These are phyloP conservation scores for Chlorella sp. DNA, from an alignment of 139 green algal genomes.

Conservation along the genomic window DNA sequence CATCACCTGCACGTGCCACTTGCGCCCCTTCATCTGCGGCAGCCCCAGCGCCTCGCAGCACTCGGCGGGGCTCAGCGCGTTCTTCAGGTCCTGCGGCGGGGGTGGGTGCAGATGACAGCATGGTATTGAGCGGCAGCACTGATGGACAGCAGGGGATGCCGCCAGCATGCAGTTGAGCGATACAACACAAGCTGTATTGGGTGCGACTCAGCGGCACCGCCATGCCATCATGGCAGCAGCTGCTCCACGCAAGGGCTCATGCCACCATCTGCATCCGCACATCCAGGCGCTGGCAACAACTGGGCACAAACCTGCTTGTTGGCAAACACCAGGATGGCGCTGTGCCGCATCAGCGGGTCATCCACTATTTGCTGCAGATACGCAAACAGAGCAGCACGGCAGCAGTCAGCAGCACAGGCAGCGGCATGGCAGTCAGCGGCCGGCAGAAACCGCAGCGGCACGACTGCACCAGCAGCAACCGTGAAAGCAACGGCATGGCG, in stretches of 20 bases:
- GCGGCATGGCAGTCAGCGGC: not conserved
- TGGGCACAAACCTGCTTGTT: conserved; percentile 98
- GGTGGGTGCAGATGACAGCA: too few relatives aligned
- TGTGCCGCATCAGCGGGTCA: conserved; percentile 93
- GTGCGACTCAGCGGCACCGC: too few relatives aligned
- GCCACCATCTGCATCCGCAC: not conserved
- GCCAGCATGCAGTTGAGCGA: not conserved
- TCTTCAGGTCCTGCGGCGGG: conserved; percentile 43
- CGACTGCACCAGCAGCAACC: not conserved
- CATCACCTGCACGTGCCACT: conserved; percentile 84
- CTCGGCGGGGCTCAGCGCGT: conserved; percentile 77
- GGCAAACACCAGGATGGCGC: conserved; percentile 97
- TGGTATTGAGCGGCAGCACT: too few relatives aligned
- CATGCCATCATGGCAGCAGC: not conserved
- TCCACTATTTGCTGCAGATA: conserved; percentile 83
- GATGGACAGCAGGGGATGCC: too few relatives aligned
- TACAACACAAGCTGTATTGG: too few relatives aligned
- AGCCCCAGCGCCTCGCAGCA: conserved; percentile 89
- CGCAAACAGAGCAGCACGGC: not conserved
- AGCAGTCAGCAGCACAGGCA: not conserved
- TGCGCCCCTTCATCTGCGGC: conserved; percentile 75
- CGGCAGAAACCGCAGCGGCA: not conserved
- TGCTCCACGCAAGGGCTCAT: not conserved
- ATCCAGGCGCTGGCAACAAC: not conserved
- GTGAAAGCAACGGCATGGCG: not conserved